Evolutionary conservation across 352 stramenopile genomes (phyloP), one percentile per base, ranked within the genome.

Genomic region (Pythium dissimile): DNA sequence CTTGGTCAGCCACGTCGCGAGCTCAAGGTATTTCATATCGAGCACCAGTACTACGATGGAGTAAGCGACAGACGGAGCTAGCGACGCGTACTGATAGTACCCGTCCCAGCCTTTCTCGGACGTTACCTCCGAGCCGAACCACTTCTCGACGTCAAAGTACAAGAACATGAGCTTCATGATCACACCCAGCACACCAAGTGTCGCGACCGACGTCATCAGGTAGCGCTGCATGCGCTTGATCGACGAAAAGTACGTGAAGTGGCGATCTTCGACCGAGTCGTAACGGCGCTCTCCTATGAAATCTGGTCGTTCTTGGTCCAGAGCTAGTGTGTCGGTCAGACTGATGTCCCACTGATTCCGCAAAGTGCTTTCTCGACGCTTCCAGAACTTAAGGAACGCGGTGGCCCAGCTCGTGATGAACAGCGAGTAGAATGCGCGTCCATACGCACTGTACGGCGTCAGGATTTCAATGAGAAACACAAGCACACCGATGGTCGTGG

Each of bases 1-100:
- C 42, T 97, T 81, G 46, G 97, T 99, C 41, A 99, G 66, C 30
- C 77, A 84, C 4, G 88, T 84, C 10, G 96, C 96, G 21, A 99
- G 66, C 38, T 84, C 81, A 59, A 88, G 92, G 56, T 98, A 97
- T 37, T 90, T 88, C 38, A 69, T 75, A 65, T 94, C 84, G 34
- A 94, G 68, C 31, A 89, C 64, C 34, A 92, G 60, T 16, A 94
- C 84, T 15, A 89, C 76, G 12, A 86, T 52, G 24, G 84, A 92
- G 64, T 94, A 94, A 2, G 73, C 64, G 16, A 92, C 70, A 1
- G 84, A 89, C 26, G 84, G 84, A 9, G 82, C 50, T 30, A 91
- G 69, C 23, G 77, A 84, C 26, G 87, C 67, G 61, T 94, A 89
- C 45, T 74, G 59, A 53, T 80, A 92, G 37, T 84, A 55, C 2